Percentiles rank a stretch among this genome's conserved stretches.
Evolutionary conservation across 768 basidiomycete genomes (phyloP).

Genomic region (Boletus sp.): DNA sequence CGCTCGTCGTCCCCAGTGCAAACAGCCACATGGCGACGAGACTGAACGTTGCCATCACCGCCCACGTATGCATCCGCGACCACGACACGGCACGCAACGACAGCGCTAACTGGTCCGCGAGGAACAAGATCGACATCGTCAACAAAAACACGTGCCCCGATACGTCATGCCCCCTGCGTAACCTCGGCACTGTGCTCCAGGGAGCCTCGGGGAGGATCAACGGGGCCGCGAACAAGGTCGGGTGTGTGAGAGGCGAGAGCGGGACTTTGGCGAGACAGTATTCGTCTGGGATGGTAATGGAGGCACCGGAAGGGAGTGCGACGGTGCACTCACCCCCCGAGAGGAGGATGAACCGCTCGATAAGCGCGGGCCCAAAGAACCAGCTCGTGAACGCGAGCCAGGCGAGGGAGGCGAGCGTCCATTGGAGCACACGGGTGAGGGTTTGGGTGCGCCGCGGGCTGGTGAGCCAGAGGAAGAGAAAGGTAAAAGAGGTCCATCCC

Average conservation of each 20-base stretch:
- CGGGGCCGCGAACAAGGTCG: slow-evolving; percentile 51
- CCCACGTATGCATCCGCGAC: slow-evolving; percentile 44
- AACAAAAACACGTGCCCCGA: slow-evolving; percentile 93
- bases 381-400: slow-evolving; percentile 79
- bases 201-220: slow-evolving; percentile 36
- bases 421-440: slow-evolving; percentile 46
- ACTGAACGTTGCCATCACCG: slow-evolving; percentile 42
- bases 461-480: slow-evolving; percentile 56
- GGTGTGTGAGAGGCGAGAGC: slow-evolving; percentile 60
- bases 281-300: slow-evolving; percentile 51
- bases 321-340: slow-evolving; percentile 81
- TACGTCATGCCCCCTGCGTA: slow-evolving; percentile 85
- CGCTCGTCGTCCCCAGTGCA: slow-evolving; percentile 73
- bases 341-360: slow-evolving; percentile 59
- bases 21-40: slow-evolving; percentile 67
- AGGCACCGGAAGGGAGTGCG: slow-evolving; percentile 51
- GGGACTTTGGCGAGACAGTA: slow-evolving; percentile 51
- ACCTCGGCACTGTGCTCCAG: slow-evolving; percentile 53
- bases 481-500: slow-evolving; percentile 81
- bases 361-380: slow-evolving; percentile 84
- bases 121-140: slow-evolving; percentile 72
- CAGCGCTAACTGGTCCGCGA: slow-evolving; percentile 68
- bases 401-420: slow-evolving; percentile 52
- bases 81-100: slow-evolving; percentile 44
- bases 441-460: slow-evolving; percentile 46